Evolutionary conservation across 192 early-diverging fungal species (phyloP).

Genomic region (Coemansia sp.): DNA sequence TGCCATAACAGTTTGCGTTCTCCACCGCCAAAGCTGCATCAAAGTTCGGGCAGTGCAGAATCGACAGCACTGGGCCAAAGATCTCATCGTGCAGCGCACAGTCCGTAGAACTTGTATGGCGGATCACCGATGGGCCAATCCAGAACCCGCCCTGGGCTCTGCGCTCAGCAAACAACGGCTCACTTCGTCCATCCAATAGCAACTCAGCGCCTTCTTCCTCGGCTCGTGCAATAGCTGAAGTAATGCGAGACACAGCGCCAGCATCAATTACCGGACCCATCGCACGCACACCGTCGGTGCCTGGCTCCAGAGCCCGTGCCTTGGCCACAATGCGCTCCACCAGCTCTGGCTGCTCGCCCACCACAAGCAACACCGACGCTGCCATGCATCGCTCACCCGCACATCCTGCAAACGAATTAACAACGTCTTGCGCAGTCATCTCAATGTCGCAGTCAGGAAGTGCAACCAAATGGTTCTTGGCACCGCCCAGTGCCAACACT

Average conservation of each 20-base stretch:
- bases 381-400: constrained; percentile 81
- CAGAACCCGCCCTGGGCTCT: constrained; percentile 61
- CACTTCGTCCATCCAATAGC: constrained; percentile 67
- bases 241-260: constrained; percentile 63
- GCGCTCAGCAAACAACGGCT: constrained; percentile 34
- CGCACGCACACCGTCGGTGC: constrained; percentile 49
- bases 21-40: constrained; percentile 74
- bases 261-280: constrained; percentile 80
- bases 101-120: constrained; percentile 60
- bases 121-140: constrained; percentile 71
- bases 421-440: constrained; percentile 76
- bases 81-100: constrained; percentile 74
- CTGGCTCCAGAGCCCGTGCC: constrained; percentile 54
- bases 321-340: constrained; percentile 63
- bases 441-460: constrained; percentile 72
- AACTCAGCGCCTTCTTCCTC: constrained; percentile 60
- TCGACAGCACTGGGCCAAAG: constrained; percentile 78
- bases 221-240: constrained; percentile 59
- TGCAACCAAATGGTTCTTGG: constrained; percentile 82
- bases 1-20: constrained; percentile 69
- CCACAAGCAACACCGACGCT: constrained; percentile 67
- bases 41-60: constrained; percentile 56
- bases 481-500: constrained; percentile 69
- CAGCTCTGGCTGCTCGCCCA: constrained; percentile 68
- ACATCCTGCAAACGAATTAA: constrained; percentile 75